Evolutionary conservation across 164 flowering plant species (phyloP), one percentile per base, ranked within the genome.

Genomic region (Magnolia changhungtana): DNA sequence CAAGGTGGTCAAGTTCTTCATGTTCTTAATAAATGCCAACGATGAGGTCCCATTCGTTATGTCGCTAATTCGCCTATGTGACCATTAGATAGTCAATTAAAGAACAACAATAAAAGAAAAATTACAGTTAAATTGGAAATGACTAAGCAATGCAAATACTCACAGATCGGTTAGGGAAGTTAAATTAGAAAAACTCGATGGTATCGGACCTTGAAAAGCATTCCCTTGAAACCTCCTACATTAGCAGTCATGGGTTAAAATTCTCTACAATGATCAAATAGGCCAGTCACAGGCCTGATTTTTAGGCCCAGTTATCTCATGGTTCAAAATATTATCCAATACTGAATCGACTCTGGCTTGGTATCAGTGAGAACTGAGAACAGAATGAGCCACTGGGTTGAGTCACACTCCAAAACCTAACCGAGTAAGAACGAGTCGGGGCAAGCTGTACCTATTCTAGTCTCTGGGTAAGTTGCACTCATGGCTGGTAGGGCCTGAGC

Each of bases 201-300:
- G 96, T 84, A 93, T 89, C 59, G 92, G 79, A 65, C 98, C 98
- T 76, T 79, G 81, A 76, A 93, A 90, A 66, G 92, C 79, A 77
- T 90, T 93, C 61, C 98, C 98, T 66, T 90, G 88, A 78, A 93
- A 69, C 86, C 89, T 84, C 87, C 98, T 81, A 63, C 74, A 68
- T 37, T 52, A n/a, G 70, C 71, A 77, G 31, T 20, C 65, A 4
- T 7, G 37, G 24, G 50, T 73, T 8, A 73, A 63, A 73, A 59
- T 27, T 67, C 50, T 37, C 45, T 37, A 37, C 4, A 37, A 37
- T 37, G 45, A 37, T 37, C 45, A 37, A 37, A 37, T 37, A 0
- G 45, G 6, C 45, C 18, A 16, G 61, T 55, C 13, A 3, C 13
- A 3, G 61, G 61, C 16, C 61, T 55, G 61, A 16, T 55, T 16